Conservation (phyloP, 2,329 filamentous ascomycete species). For the Scedosporium minutisporum region DNA sequence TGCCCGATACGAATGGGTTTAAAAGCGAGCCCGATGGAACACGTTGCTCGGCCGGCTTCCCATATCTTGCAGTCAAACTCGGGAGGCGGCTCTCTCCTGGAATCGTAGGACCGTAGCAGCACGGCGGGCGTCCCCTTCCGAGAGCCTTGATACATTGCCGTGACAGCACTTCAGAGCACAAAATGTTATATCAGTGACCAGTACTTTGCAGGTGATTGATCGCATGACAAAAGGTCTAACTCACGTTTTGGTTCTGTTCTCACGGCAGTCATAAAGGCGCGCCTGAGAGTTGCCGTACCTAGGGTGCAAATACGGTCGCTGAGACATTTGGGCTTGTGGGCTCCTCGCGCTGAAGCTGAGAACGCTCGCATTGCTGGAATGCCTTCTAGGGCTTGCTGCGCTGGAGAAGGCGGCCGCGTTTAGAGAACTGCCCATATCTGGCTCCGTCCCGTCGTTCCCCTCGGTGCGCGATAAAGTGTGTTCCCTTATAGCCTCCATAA, state of each 20-base stretch:
- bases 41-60: slow-evolving; percentile 94
- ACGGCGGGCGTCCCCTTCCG: slow-evolving; percentile 57
- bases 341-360: slow-evolving; percentile 69
- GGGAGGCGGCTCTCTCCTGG: slow-evolving; percentile 77
- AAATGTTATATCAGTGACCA: neutral
- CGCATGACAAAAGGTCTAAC: slow-evolving; percentile 21
- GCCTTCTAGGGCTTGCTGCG: slow-evolving; percentile 43
- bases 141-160: slow-evolving; percentile 82
- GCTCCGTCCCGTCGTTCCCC: slow-evolving; percentile 60
- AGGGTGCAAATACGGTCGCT: slow-evolving; percentile 41
- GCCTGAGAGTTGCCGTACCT: slow-evolving; percentile 77
- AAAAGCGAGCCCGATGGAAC: slow-evolving; percentile 82
- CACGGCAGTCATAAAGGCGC: slow-evolving; percentile 75
- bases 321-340: slow-evolving; percentile 43
- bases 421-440: slow-evolving; percentile 30
- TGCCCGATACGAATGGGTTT: slow-evolving; percentile 93
- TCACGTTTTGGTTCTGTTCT: slow-evolving; percentile 83
- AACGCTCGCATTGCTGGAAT: slow-evolving; percentile 70
- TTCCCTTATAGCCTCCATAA: slow-evolving; percentile 77
- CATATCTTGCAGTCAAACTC: slow-evolving; percentile 94
- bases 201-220: neutral
- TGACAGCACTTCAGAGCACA: slow-evolving; percentile 52
- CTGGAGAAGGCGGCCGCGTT: slow-evolving; percentile 31
- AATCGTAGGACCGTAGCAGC: slow-evolving; percentile 88
- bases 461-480: slow-evolving; percentile 72